A percentile compares a stretch with the other conserved stretches of the same genome.
These are phyloP conservation scores for Phytophthora palmivora DNA, from an alignment of 352 stramenopile species.

Conservation along the genomic window DNA sequence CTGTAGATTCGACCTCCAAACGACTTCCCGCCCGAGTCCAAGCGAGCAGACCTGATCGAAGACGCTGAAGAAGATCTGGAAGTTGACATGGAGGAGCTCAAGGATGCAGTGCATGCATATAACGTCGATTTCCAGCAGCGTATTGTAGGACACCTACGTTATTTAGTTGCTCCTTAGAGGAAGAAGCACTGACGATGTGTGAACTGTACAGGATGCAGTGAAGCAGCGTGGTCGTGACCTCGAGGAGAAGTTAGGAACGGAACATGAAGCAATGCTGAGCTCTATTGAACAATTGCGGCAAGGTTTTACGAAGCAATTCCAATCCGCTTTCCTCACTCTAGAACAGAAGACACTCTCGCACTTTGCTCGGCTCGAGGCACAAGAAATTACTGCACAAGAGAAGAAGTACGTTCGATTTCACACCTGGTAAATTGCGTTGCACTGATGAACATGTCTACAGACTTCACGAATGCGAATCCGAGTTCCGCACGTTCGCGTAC, in stretches of 20 bases:
- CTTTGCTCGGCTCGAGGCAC: conserved; percentile 62
- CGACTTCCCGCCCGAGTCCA: conserved; percentile 77
- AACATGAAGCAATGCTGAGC: conserved; percentile 70
- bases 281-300: conserved; percentile 58
- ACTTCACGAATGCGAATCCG: conserved; percentile 54
- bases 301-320: conserved; percentile 57
- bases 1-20: conserved; percentile 61
- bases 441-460: conserved; percentile 31
- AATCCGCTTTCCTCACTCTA: conserved; percentile 53
- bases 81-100: conserved; percentile 84
- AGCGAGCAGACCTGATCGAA: conserved; percentile 76
- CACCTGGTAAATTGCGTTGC: background rate
- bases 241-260: conserved; percentile 53
- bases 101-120: conserved; percentile 78
- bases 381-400: conserved; percentile 58
- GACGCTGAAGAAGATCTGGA: conserved; percentile 77
- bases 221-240: conserved; percentile 62
- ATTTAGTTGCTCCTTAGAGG: too few species aligned
- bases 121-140: conserved; percentile 87
- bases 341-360: conserved; percentile 68
- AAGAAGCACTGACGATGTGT: background rate
- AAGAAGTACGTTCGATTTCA: conserved; percentile 39
- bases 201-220: conserved; percentile 63
- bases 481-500: conserved; percentile 78
- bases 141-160: conserved; percentile 54